Base-by-base conservation (phyloP, 768 basidiomycete genomes). In the Porphyrellus cyaneotinctus region DNA sequence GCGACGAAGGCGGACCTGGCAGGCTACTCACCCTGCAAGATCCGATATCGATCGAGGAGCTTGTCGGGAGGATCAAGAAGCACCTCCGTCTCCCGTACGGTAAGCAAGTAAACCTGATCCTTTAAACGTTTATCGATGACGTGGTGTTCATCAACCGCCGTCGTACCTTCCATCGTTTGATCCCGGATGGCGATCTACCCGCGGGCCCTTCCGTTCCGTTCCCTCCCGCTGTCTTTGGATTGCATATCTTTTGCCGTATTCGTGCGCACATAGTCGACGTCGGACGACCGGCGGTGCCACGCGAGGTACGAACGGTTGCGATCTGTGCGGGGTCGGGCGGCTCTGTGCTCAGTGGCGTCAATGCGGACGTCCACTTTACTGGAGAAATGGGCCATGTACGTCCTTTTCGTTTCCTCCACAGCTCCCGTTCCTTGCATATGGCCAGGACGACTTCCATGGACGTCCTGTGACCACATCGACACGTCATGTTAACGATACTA, bases 281-380 rank as follows among this genome's bases (percentile, higher is more conserved):
- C 38, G 88, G 82, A 33, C 80, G 80, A 63, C 75, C 72, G 14
- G 38, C 57, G 57, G n/a, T 60, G 38, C 37, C 59, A 49, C 62
- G 66, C 56, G 60, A 68, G 57, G 62, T 87, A 46, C 70, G 73
- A 51, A 82, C 83, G 26, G 79, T 97, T 52, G 94, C 90, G 47
- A 85, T 97, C 54, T 97, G 95, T 69, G 94, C 94, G 32, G 95
- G 95, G 32, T 86, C 87, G 26, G 95, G 93, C 44, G 88, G 82
- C 2, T 86, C 85, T 39, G 76, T 95, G 67, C 78, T 97, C 43
- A 69, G 76, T 18, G 85, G 82, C 44, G 75, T 81, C 35, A 70
- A 80, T 42, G 94, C 93, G 35, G 94, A 97, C 68, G 80, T 94
- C 23, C 92, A 89, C 68, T 77, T 94, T 62, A 97, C 95, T 3